phyloP scores from a whole-genome alignment of 805 yeast species.

The Wickerhamomyces canadensis region DNA sequence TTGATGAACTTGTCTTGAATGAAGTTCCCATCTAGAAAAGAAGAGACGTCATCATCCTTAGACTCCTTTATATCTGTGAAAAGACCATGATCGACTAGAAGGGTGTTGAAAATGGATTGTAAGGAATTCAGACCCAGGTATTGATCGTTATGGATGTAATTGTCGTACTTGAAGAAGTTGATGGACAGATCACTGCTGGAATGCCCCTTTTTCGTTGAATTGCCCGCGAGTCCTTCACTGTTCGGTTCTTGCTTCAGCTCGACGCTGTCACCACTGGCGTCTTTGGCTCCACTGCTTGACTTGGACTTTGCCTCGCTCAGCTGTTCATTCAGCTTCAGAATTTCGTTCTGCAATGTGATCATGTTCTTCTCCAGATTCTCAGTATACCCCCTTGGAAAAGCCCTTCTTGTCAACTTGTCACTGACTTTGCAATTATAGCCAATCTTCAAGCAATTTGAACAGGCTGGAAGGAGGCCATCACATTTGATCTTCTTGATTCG shows the following conservation, averaged over 20 bases:
- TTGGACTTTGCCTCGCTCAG: slow-evolving; percentile 11
- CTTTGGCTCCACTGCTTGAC: background rate
- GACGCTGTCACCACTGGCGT: background rate
- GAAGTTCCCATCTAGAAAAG: slow-evolving; percentile 10
- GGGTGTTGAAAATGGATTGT: slow-evolving; percentile 16
- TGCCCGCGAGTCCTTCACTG: too few relatives aligned
- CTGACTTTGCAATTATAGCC: slow-evolving; percentile 67
- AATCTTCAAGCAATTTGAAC: slow-evolving; percentile 60
- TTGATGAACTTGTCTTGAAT: slow-evolving; percentile 15
- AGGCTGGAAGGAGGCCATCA: slow-evolving; percentile 62
- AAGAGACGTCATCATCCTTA: slow-evolving; percentile 24
- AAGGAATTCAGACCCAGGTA: slow-evolving; percentile 23
- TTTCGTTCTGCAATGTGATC: slow-evolving; percentile 53
- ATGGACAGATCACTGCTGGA: slow-evolving; percentile 8
- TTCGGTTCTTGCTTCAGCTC: too few relatives aligned
- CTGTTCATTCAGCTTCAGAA: slow-evolving; percentile 34
- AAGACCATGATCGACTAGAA: slow-evolving; percentile 10
- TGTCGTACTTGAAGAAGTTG: slow-evolving; percentile 22
- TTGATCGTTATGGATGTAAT: slow-evolving; percentile 17
- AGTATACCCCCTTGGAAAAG: slow-evolving; percentile 79
- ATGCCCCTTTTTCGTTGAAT: background rate
- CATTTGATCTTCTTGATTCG: slow-evolving; percentile 72
- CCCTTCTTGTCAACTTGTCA: slow-evolving; percentile 68
- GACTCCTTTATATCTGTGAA: slow-evolving; percentile 23
- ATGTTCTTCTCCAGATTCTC: slow-evolving; percentile 64